phyloP scores from a whole-genome alignment of 495 filamentous ascomycete genomes.

The Gamarada debralockiae region DNA sequence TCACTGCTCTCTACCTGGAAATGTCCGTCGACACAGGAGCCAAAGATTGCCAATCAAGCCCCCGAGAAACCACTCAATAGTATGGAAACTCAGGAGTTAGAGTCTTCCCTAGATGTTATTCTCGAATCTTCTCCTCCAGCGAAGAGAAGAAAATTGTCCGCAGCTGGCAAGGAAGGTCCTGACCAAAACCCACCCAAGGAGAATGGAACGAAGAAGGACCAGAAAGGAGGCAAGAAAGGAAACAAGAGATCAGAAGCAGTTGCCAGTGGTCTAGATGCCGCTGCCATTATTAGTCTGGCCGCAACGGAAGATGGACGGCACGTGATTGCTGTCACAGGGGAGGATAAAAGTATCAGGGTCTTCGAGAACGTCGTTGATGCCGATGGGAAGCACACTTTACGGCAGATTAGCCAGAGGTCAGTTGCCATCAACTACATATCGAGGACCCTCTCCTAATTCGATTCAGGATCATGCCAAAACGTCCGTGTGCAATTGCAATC shows the following conservation, averaged over 20 bases:
- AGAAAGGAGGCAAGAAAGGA: constrained; percentile 13
- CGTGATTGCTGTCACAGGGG: constrained; percentile 73
- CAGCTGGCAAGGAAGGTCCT: not conserved
- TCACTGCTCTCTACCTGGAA: constrained; percentile 37
- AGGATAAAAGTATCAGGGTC: constrained; percentile 88
- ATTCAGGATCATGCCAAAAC: constrained; percentile 79
- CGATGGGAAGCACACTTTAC: constrained; percentile 38
- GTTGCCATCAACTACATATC: constrained; percentile 5
- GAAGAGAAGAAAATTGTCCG: constrained; percentile 23
- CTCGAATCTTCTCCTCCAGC: constrained; percentile 11
- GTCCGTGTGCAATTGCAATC: constrained; percentile 70
- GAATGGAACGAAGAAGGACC: constrained; percentile 1
- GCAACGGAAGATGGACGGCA: constrained; percentile 57
- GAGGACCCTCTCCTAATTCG: constrained; percentile 18
- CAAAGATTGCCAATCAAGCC: not conserved
- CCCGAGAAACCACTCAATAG: not conserved
- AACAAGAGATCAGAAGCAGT: constrained; percentile 13
- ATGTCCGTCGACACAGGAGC: constrained; percentile 1
- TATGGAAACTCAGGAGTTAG: not conserved
- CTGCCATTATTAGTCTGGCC: constrained; percentile 54
- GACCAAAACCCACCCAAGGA: not conserved
- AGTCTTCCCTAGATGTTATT: not conserved
- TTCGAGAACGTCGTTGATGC: constrained; percentile 59
- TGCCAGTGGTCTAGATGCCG: constrained; percentile 27
- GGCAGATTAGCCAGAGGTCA: constrained; percentile 70